A percentile compares a stretch with the other conserved stretches of the same genome.
Conservation (phyloP, 2,329 filamentous ascomycete genomes). For the Coniochaeta sp. region DNA sequence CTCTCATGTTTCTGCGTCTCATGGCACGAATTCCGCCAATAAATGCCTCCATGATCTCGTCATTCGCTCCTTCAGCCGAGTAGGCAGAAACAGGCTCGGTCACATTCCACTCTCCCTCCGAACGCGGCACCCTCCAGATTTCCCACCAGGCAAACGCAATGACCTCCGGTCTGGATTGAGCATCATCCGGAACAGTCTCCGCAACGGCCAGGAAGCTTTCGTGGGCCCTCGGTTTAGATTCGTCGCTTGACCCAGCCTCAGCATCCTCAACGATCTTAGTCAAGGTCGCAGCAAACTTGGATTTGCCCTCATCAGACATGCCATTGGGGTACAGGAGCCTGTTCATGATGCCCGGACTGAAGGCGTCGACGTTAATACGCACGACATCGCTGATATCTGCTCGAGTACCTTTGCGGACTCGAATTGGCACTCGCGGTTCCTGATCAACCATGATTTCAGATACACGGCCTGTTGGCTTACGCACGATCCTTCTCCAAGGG, state of each 20-base stretch:
- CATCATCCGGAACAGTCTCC: constrained; percentile 12
- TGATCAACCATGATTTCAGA: not conserved
- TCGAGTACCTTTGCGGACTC: constrained; percentile 12
- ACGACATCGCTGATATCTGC: constrained; percentile 12
- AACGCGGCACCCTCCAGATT: constrained; percentile 11
- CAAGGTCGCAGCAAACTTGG: constrained; percentile 10
- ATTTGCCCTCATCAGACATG: constrained; percentile 7
- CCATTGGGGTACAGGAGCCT: constrained; percentile 16
- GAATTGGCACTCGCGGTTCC: constrained; percentile 6
- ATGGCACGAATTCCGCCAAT: constrained; percentile 14
- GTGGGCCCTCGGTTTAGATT: constrained; percentile 2
- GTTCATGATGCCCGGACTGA: constrained; percentile 12
- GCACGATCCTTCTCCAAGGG: too few species aligned
- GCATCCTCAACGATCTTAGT: constrained; percentile 3
- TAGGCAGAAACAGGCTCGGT: constrained; percentile 8
- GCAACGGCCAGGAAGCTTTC: constrained; percentile 14
- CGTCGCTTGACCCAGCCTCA: not conserved
- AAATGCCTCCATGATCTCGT: constrained; percentile 15
- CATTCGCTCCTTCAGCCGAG: constrained; percentile 13
- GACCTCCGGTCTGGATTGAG: constrained; percentile 12
- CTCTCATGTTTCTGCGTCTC: constrained; percentile 11
- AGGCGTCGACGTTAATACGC: constrained; percentile 14
- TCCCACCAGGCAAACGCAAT: constrained; percentile 21
- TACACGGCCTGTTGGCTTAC: too few species aligned
- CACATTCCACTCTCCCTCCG: constrained; percentile 17